A percentile compares a stretch with the other conserved stretches of the same genome.
Evolutionary conservation across 352 stramenopile species (phyloP).

Genomic region (Aphanomyces cochlioides): DNA sequence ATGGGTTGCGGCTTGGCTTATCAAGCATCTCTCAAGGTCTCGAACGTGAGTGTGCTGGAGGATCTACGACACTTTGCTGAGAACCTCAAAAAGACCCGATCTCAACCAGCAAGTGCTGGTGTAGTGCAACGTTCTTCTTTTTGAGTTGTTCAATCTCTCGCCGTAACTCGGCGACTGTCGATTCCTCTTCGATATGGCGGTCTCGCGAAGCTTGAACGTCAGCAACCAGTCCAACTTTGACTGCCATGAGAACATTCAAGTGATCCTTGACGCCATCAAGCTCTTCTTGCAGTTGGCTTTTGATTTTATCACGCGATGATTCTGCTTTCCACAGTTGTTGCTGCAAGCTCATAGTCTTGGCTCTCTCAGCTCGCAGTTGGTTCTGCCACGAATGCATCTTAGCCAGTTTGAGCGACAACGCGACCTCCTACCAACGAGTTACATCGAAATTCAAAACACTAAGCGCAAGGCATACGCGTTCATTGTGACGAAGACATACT

Average conservation of each 20-base stretch:
- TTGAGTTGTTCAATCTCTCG: neutral
- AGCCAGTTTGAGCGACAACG: neutral
- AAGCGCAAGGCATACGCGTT: conserved; percentile 6
- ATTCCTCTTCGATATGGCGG: neutral
- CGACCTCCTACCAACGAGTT: conserved; percentile 2
- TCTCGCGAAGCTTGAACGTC: conserved; percentile 17
- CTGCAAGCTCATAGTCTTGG: neutral
- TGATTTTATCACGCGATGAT: neutral
- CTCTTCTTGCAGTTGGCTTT: neutral
- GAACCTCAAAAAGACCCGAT: neutral
- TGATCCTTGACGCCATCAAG: conserved; percentile 14
- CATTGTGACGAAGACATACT: conserved; percentile 17
- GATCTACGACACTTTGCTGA: conserved; percentile 7
- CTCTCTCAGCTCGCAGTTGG: conserved; percentile 7
- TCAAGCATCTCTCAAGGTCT: conserved; percentile 8
- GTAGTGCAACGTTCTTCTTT: conserved; percentile 8
- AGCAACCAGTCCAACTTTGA: conserved; percentile 13
- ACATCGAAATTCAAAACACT: neutral
- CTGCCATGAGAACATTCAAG: conserved; percentile 23
- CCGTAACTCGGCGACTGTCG: neutral
- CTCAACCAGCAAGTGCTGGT: conserved; percentile 9
- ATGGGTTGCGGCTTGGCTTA: neutral
- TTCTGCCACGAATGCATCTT: conserved; percentile 18
- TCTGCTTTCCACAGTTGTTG: conserved; percentile 24
- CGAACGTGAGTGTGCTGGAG: conserved; percentile 22